Conservation (phyloP, 768 basidiomycete species). For the Kwoniella newhampshirensis region DNA sequence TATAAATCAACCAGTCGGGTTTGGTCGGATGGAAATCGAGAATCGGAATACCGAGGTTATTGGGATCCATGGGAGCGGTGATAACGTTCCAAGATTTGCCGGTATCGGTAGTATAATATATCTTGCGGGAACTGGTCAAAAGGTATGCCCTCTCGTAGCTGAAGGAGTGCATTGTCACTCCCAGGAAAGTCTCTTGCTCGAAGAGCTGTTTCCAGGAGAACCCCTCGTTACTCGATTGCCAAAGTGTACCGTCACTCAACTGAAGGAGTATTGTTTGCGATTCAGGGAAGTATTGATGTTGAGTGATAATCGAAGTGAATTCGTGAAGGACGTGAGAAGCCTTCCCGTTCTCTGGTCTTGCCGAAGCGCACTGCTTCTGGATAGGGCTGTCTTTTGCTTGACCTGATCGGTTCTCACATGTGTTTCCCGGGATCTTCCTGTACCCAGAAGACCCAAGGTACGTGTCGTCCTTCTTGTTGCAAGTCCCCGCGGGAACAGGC, state of each 20-base stretch:
- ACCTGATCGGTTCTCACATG: conserved; percentile 66
- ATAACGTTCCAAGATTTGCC: conserved; percentile 69
- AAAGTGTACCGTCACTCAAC: conserved; percentile 71
- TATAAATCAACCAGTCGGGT: conserved; percentile 85
- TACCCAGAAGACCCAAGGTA: conserved; percentile 91
- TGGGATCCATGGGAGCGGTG: conserved; percentile 69
- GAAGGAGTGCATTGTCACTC: conserved; percentile 83
- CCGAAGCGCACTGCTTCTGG: conserved; percentile 74
- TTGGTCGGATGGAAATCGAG: conserved; percentile 80
- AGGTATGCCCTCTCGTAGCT: conserved; percentile 81
- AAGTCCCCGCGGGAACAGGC: conserved; percentile 70
- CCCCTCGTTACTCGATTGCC: conserved; percentile 95
- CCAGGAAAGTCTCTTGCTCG: conserved; percentile 67
- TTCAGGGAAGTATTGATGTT: conserved; percentile 80
- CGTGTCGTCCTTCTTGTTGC: conserved; percentile 59
- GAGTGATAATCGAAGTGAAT: conserved; percentile 58
- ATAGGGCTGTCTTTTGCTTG: conserved; percentile 67
- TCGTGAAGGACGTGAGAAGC: conserved; percentile 66
- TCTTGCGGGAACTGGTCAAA: conserved; percentile 66
- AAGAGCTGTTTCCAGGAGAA: conserved; percentile 77
- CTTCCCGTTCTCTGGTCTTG: conserved; percentile 75
- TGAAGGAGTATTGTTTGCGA: conserved; percentile 81
- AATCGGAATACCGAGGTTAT: conserved; percentile 70
- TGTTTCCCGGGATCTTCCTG: conserved; percentile 87
- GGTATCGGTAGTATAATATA: conserved; percentile 79